Evolutionary conservation across 352 stramenopile genomes (phyloP), one percentile per base, ranked within the genome.

Genomic region (Ochromonadaceae sp.): DNA sequence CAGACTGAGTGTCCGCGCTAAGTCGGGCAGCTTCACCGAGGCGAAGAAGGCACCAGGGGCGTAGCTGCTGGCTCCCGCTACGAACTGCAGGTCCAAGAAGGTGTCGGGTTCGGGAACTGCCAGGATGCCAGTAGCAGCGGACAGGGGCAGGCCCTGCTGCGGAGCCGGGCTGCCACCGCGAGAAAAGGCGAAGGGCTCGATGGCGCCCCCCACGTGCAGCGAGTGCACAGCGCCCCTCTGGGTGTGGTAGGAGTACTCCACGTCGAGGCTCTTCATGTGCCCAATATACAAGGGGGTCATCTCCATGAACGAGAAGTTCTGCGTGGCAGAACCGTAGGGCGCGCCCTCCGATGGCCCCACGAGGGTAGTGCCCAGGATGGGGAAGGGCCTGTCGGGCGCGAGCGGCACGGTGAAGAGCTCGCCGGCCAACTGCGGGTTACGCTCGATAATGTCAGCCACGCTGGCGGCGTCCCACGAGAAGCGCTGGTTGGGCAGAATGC

Each of bases 241-340:
- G n/a, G n/a, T n/a, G 36, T 5, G 28, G n/a, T 59, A 59, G 14
- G 31, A 4, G n/a, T 59, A 59, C 3, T 5, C 34, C 5, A 59
- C 50, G 5, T 59, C 50, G 12, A 36, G 22, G 7, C 40, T 59
- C 31, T 59, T 40, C 25, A 59, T n/a, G n/a, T 59, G 50, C 17
- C 50, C 50, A 17, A 42, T n/a, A 22, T 43, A 59, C 32, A 59
- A 22, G 9, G 50, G 50, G 20, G 50, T 59, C 31, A 59, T 2
- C 31, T 59, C 50, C 14, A 59, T 9, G 34, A 59, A 30, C 34
- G 50, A 46, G n/a, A 36, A 59, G 46, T 59, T 59, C n/a, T 42
- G 28, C 9, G 4, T 25, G 4, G 3, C 7, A n/a, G 5, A 3
- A 14, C 7, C 46, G 32, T 59, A 59, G 9, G 28, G 25, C 32